A percentile compares a stretch with the other conserved stretches of the same genome.
phyloP scores from a whole-genome alignment of 177 flowering plant genomes.

The Telopea speciosissima region DNA sequence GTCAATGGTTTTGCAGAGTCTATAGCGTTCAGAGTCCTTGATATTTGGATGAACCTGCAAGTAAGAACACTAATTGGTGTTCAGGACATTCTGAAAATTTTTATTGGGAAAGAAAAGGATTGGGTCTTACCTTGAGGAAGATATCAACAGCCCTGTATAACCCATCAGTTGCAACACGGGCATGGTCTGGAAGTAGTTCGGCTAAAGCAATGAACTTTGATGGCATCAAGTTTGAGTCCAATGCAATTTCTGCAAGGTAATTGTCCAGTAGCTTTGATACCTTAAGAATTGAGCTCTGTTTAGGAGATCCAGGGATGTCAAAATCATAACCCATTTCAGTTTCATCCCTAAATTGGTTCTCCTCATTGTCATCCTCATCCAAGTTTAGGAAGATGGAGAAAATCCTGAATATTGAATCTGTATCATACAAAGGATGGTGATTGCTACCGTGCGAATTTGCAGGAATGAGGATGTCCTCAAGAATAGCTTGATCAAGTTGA shows the following conservation, averaged over 20 bases:
- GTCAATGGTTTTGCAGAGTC: slow-evolving; percentile 91
- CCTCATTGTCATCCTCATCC: slow-evolving; percentile 88
- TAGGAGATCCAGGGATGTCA: slow-evolving; percentile 86
- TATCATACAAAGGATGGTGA: slow-evolving; percentile 59
- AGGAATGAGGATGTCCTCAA: slow-evolving; percentile 90
- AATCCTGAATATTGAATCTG: slow-evolving; percentile 71
- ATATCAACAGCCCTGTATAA: slow-evolving; percentile 86
- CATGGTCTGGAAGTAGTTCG: slow-evolving; percentile 94
- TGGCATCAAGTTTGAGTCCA: slow-evolving; percentile 64
- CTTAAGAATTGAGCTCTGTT: slow-evolving; percentile 81
- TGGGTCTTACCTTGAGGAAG: slow-evolving; percentile 70
- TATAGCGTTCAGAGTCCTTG: slow-evolving; percentile 81
- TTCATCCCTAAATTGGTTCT: slow-evolving; percentile 48
- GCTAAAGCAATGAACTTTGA: slow-evolving; percentile 75
- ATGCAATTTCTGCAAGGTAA: slow-evolving; percentile 84
- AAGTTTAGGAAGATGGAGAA: slow-evolving; percentile 82
- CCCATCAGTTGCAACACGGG: slow-evolving; percentile 72
- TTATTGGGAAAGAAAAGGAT: not conserved
- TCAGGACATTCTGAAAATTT: not conserved
- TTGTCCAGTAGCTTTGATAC: slow-evolving; percentile 84
- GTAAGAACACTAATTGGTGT: not conserved
- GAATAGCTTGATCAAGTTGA: slow-evolving; percentile 91
- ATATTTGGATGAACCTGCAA: slow-evolving; percentile 84
- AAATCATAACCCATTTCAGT: slow-evolving; percentile 69
- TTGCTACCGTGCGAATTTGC: slow-evolving; percentile 47